Percentiles rank a stretch among this genome's conserved stretches.
These are phyloP conservation scores for Taxillus chinensis DNA, from an alignment of 164 flowering plant species.

Conservation along the genomic window DNA sequence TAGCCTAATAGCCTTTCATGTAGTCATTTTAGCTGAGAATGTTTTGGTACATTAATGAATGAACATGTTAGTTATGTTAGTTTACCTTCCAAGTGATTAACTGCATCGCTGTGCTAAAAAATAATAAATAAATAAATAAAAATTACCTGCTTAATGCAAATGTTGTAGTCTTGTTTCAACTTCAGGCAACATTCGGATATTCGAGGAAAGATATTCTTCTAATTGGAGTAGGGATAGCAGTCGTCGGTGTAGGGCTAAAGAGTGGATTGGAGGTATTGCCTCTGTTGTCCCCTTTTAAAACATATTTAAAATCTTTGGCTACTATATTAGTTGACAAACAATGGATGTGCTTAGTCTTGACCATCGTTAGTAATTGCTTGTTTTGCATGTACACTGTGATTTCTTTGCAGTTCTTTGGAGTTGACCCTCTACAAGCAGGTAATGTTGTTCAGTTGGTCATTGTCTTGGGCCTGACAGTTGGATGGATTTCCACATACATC, in stretches of 20 bases:
- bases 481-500: conserved; percentile 89
- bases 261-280: conserved; percentile 75
- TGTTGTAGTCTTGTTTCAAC: background rate
- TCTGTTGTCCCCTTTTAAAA: background rate
- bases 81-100: too few species aligned
- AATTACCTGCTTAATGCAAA: background rate
- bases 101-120: too few species aligned
- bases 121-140: background rate
- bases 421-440: conserved; percentile 88
- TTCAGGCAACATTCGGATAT: conserved; percentile 75
- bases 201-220: conserved; percentile 81
- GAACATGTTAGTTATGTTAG: background rate
- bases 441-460: conserved; percentile 85
- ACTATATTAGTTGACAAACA: background rate
- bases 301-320: background rate
- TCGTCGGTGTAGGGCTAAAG: conserved; percentile 58
- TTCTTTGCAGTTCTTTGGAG: conserved; percentile 61
- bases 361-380: background rate
- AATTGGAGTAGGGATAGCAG: conserved; percentile 76
- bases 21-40: background rate
- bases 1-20: too few species aligned
- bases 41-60: background rate
- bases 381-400: background rate
- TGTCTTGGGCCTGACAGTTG: conserved; percentile 82
- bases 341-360: background rate